Percentiles rank a stretch among this genome's conserved stretches.
These are phyloP conservation scores for Asterella californica DNA, from an alignment of 225 moss, liverwort and hornwort species.

Conservation along the genomic window DNA sequence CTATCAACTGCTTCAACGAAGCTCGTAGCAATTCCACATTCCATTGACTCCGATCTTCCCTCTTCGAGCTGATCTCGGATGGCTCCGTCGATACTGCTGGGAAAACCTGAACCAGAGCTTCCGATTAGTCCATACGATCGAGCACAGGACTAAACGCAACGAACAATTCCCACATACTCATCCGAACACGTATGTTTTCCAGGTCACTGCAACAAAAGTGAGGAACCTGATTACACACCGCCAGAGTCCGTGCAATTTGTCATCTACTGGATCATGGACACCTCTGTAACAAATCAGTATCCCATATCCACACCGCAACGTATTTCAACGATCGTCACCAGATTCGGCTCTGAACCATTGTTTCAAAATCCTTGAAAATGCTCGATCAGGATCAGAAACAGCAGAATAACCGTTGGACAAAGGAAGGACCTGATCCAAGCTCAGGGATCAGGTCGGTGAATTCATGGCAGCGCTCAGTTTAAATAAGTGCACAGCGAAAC, in stretches of 20 bases:
- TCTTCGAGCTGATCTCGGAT: slow-evolving; percentile 7
- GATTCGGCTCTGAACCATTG: not conserved
- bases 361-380: not conserved
- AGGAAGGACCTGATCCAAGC: not conserved
- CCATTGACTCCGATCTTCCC: slow-evolving; percentile 35
- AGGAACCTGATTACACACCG: not conserved
- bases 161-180: not conserved
- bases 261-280: not conserved
- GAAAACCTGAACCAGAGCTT: not conserved
- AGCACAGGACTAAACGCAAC: not conserved
- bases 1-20: not conserved
- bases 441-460: not conserved
- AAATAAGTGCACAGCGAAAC: not conserved
- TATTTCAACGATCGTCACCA: too few relatives aligned
- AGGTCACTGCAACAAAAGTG: not conserved
- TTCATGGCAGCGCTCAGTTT: not conserved
- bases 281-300: not conserved
- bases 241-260: not conserved
- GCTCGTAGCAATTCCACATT: not conserved
- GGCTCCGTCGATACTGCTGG: slow-evolving; percentile 17
- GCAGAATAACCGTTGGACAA: too few relatives aligned
- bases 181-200: too few relatives aligned
- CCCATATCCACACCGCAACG: not conserved
- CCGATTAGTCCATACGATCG: not conserved
- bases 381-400: too few relatives aligned